Evolutionary conservation across 805 yeast genomes (phyloP), one percentile per base, ranked within the genome.

Genomic region (Tetrapisispora taiwanensis): DNA sequence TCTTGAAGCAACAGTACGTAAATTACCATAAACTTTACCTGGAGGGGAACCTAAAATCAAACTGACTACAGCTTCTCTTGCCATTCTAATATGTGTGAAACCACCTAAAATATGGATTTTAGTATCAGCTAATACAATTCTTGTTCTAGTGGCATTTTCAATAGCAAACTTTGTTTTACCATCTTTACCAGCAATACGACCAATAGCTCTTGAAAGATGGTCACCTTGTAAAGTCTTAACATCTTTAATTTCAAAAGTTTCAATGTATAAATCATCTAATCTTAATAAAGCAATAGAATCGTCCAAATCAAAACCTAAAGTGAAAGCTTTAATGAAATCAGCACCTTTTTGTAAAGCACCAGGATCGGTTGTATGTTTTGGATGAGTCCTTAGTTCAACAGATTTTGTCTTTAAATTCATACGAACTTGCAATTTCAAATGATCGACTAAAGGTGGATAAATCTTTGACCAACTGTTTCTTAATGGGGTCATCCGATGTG

Each of bases 151-250:
- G 15, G 98, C 97, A 61, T 92, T 92, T 68, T 92, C 99, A 60
- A 92, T 92, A 28, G 98, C 97, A 65, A 90, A 92, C 70, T 90
- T 92, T 49, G 97, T 92, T 68, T 89, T 90, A 60, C 99, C 99
- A 62, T 92, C 99, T 62, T 92, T 94, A 66, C 99, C 99, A 13
- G 99, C 98, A 66, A 92, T 92, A 75, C 99, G 87, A 59, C 98
- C 99, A 63, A 92, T 92, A 7, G 99, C 98, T 75, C 99, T 82
- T 42, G 95, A 84, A 62, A 92, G 73, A 76, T 92, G 98, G 68
- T 92, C 98, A 24, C 97, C 98, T 26, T 79, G 80, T 53, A 92
- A 71, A 4, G 97, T 90, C 68, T 92, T 94, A 46, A 92, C 97
- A 66, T 92, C 99, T 64, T 92, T 92, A 56, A 92, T 75, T 63